Conservation (phyloP, 148 eudicot genomes). For the Vaccinium darrowii region DNA sequence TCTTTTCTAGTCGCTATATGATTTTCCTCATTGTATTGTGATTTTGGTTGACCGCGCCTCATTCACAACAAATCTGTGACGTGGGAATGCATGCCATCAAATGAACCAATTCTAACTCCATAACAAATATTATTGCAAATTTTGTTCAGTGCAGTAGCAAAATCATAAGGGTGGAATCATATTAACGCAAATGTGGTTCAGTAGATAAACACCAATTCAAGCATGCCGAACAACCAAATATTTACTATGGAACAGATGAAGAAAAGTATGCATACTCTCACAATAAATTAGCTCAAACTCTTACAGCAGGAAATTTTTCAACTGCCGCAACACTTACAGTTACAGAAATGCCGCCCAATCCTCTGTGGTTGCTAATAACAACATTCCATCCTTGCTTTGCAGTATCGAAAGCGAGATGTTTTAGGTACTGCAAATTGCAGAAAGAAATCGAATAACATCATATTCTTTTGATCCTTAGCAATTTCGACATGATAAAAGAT, state of each 20-base stretch:
- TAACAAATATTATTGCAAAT: not conserved
- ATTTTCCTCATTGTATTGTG: not conserved
- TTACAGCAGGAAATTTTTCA: not conserved
- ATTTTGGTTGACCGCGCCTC: not conserved
- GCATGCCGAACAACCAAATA: not conserved
- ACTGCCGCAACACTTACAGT: conserved; percentile 57
- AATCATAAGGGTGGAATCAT: not conserved
- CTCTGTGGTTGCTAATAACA: conserved; percentile 88
- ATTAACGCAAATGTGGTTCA: not conserved
- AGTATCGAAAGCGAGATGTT: conserved; percentile 65
- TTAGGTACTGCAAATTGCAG: conserved; percentile 57
- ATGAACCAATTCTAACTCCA: not conserved
- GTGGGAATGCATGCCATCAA: not conserved
- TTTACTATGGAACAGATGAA: not conserved
- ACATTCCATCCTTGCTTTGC: conserved; percentile 92
- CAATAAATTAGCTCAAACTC: not conserved
- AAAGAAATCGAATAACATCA: not conserved
- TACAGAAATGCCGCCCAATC: conserved; percentile 83
- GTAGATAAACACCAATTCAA: not conserved
- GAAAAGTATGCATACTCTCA: not conserved
- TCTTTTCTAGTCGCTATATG: not conserved
- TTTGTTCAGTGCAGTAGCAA: not conserved
- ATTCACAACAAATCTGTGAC: not conserved
- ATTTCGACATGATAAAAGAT: not conserved
- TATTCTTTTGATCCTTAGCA: not conserved